These are phyloP conservation scores for Neurospora sp. DNA, from an alignment of 495 filamentous ascomycete genomes.

Conservation along the genomic window DNA sequence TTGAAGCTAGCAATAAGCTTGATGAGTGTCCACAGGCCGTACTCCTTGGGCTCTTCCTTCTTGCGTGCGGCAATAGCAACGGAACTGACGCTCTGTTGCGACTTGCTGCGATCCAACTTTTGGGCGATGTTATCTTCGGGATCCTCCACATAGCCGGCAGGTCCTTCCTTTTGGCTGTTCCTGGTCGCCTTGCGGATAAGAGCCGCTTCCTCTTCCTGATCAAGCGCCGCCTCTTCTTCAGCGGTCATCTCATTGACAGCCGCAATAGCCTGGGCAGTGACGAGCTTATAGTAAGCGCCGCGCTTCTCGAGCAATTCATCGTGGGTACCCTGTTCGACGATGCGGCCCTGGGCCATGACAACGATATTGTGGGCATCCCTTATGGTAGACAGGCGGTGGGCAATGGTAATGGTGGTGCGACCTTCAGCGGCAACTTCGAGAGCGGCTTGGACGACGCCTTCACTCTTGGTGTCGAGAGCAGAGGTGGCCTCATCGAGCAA, in stretches of 20 bases:
- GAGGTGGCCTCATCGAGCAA: slow-evolving; percentile 92
- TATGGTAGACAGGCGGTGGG: slow-evolving; percentile 89
- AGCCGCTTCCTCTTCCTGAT: slow-evolving; percentile 33
- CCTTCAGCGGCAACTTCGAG: slow-evolving; percentile 78
- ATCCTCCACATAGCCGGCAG: slow-evolving; percentile 32
- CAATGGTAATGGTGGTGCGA: slow-evolving; percentile 94
- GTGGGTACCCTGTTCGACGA: slow-evolving; percentile 79
- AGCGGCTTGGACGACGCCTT: slow-evolving; percentile 89
- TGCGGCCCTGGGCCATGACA: slow-evolving; percentile 72
- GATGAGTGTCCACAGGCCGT: slow-evolving; percentile 71
- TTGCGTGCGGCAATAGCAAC: slow-evolving; percentile 48
- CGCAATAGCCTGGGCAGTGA: slow-evolving; percentile 46
- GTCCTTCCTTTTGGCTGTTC: slow-evolving; percentile 11
- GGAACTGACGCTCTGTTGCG: slow-evolving; percentile 60
- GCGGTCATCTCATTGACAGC: slow-evolving; percentile 46
- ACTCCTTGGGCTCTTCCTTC: slow-evolving; percentile 40
- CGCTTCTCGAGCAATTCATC: slow-evolving; percentile 51
- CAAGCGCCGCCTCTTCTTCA: slow-evolving; percentile 34
- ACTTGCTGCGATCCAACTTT: slow-evolving; percentile 52
- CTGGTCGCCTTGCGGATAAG: slow-evolving; percentile 36
- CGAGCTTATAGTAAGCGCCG: slow-evolving; percentile 47
- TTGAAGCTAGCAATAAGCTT: slow-evolving; percentile 82
- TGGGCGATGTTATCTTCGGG: slow-evolving; percentile 48
- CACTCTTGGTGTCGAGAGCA: slow-evolving; percentile 90
- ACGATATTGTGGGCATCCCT: slow-evolving; percentile 92